Conservation (phyloP, 2,329 filamentous ascomycete species). For the Colletotrichum sp. region DNA sequence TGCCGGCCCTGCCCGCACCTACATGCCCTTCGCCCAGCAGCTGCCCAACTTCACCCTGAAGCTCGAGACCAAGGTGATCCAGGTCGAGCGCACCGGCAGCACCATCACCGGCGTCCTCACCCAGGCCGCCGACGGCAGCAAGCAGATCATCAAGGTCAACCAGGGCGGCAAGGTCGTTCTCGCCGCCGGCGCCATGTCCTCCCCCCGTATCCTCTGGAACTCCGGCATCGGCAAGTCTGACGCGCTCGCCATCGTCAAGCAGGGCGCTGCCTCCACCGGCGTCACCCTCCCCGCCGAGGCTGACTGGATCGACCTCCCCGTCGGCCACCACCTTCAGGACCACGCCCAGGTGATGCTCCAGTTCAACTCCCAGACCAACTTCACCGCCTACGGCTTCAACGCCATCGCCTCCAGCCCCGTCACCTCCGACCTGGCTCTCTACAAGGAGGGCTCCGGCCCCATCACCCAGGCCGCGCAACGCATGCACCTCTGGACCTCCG, state of each 20-base stretch:
- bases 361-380: constrained; percentile 22
- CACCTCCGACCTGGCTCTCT: constrained; percentile 20
- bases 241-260: constrained; percentile 23
- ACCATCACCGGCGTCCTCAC: constrained; percentile 25
- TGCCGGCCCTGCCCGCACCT: constrained; percentile 24
- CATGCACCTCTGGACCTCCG: constrained; percentile 26
- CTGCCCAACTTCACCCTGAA: constrained; percentile 28
- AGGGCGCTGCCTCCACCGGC: constrained; percentile 30
- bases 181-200: constrained; percentile 25
- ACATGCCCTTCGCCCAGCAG: constrained; percentile 24
- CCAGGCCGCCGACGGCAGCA: constrained; percentile 19
- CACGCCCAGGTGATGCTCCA: constrained; percentile 39
- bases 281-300: constrained; percentile 52
- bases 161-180: constrained; percentile 25
- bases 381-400: constrained; percentile 20
- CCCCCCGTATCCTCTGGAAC: constrained; percentile 22
- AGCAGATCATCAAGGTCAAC: constrained; percentile 25
- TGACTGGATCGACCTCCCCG: constrained; percentile 63
- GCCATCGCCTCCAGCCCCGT: constrained; percentile 16
- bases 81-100: constrained; percentile 23
- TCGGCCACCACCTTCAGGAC: constrained; percentile 63
- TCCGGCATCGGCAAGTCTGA: constrained; percentile 25
- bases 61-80: constrained; percentile 25
- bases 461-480: constrained; percentile 27
- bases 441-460: constrained; percentile 24